phyloP scores from a whole-genome alignment of 495 filamentous ascomycete species.

The Penicillium pulvis region DNA sequence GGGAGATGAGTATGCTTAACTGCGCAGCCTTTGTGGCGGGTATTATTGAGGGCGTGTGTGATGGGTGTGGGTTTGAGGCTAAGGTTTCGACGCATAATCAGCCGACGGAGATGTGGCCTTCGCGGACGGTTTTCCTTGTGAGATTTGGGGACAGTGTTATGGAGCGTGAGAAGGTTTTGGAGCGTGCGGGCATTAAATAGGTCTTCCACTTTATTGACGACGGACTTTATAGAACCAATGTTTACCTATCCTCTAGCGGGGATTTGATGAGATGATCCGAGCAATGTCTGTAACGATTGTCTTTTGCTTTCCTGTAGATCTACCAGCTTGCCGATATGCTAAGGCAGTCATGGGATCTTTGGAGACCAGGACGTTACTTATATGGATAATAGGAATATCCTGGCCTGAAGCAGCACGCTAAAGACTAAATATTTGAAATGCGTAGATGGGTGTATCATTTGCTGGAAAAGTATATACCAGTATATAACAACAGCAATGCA shows the following conservation, averaged over 20 bases:
- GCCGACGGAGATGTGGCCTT: slow-evolving; percentile 84
- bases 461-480: slow-evolving; percentile 12
- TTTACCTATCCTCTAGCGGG: not conserved
- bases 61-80: slow-evolving; percentile 85
- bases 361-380: not conserved
- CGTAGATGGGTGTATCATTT: slow-evolving; percentile 11
- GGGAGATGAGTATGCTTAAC: slow-evolving; percentile 94
- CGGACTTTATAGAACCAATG: not conserved
- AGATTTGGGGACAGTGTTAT: slow-evolving; percentile 86
- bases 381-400: not conserved
- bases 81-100: slow-evolving; percentile 92
- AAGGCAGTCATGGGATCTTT: no score
- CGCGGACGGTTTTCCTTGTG: slow-evolving; percentile 92
- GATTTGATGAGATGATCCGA: not conserved
- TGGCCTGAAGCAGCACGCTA: no score
- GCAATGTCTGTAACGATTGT: not conserved
- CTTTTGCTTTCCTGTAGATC: not conserved
- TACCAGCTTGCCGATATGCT: no score
- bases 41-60: slow-evolving; percentile 92
- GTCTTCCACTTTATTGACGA: no score
- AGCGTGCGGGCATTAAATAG: slow-evolving; percentile 50
- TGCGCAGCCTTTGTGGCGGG: slow-evolving; percentile 96
- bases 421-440: not conserved
- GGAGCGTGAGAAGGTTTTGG: slow-evolving; percentile 80
- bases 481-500: slow-evolving; percentile 1